These are phyloP conservation scores for Melanopsichium pennsylvanicum DNA, from an alignment of 1,284 basidiomycete genomes.

Conservation along the genomic window DNA sequence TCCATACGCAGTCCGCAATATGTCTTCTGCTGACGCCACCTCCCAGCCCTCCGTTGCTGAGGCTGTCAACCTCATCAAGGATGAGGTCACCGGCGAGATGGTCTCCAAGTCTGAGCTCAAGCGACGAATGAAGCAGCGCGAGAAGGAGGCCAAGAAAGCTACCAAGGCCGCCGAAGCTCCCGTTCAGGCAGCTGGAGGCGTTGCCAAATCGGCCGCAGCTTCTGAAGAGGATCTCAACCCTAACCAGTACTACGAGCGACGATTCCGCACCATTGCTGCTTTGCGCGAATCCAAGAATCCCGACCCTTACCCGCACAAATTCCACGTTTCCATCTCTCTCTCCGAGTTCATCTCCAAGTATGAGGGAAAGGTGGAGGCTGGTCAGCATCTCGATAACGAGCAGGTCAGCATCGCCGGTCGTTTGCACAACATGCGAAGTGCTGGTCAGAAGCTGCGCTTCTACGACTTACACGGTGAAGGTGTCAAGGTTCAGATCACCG, in stretches of 20 bases:
- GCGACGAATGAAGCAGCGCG: slow-evolving; percentile 71
- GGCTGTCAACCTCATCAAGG: slow-evolving; percentile 57
- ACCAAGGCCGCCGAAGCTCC: slow-evolving; percentile 70
- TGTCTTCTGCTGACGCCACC: slow-evolving; percentile 45
- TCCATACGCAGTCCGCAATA: slow-evolving; percentile 14
- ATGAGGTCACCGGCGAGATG: slow-evolving; percentile 65
- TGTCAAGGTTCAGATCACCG: slow-evolving; percentile 92
- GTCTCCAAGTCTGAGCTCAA: slow-evolving; percentile 64
- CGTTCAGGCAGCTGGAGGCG: slow-evolving; percentile 11
- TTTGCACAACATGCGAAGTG: slow-evolving; percentile 86
- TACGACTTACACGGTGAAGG: slow-evolving; percentile 96
- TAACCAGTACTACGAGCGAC: slow-evolving; percentile 92
- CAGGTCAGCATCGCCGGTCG: slow-evolving; percentile 80
- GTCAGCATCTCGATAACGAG: slow-evolving; percentile 58
- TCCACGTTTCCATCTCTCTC: slow-evolving; percentile 85
- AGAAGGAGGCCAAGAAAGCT: slow-evolving; percentile 84
- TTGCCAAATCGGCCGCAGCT: slow-evolving; percentile 35
- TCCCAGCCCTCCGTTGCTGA: slow-evolving; percentile 31
- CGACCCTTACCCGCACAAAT: slow-evolving; percentile 99
- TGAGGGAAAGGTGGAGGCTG: slow-evolving; percentile 69
- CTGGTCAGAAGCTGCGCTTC: slow-evolving; percentile 86
- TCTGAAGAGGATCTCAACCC: slow-evolving; percentile 60
- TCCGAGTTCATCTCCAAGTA: slow-evolving; percentile 80
- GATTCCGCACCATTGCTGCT: slow-evolving; percentile 84
- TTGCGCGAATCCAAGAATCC: slow-evolving; percentile 80